Base-by-base conservation (phyloP, 805 yeast genomes). In the Saccharomycopsis oosterbeekiorum region DNA sequence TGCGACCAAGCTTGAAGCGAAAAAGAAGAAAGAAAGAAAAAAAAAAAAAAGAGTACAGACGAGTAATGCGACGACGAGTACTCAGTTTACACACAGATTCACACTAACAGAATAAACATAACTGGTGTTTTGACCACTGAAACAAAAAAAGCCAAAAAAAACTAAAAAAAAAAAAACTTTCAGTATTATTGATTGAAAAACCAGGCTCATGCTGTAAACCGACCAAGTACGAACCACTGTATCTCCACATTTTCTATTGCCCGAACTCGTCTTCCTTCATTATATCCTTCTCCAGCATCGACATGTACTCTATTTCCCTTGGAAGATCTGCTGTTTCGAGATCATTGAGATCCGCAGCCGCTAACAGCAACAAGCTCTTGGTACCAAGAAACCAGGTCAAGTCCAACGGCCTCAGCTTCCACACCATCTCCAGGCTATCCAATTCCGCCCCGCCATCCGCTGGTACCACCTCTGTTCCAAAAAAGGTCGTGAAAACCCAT, bases 401-500 rank as follows among this genome's bases (percentile, higher is more conserved):
- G 26, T 47, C 15, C 14, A 14, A 2, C n/a, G 21, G 21, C 6
- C 34, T 29, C 14, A 24, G 6, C 34, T 47, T 47, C 53, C 53
- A 47, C 12, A 47, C 29, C 11, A 11, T 21, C 34, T 47, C 53
- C 34, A 47, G 21, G 14, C 14, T 47, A 12, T 24, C 53, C n/a
- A 47, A 47, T 47, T 21, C 53, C 12, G 53, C 34, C 4, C 34
- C 53, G 3, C 19, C 12, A 5, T 47, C 53, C 4, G 26, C 8
- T 14, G 21, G 5, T 11, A 21, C 34, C n/a, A n/a, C 53, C 2
- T 4, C 12, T 37, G 41, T 6, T 29, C 34, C 53, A 47, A 47
- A 47, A 24, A 47, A 19, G 34, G 53, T 47, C 53, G 60, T 60
- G 57, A 63, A 59, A 37, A 61, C 42, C 19, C 59, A 59, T 43